Conservation (phyloP, 108 stramenopile species). For the Fragilaria radians region DNA sequence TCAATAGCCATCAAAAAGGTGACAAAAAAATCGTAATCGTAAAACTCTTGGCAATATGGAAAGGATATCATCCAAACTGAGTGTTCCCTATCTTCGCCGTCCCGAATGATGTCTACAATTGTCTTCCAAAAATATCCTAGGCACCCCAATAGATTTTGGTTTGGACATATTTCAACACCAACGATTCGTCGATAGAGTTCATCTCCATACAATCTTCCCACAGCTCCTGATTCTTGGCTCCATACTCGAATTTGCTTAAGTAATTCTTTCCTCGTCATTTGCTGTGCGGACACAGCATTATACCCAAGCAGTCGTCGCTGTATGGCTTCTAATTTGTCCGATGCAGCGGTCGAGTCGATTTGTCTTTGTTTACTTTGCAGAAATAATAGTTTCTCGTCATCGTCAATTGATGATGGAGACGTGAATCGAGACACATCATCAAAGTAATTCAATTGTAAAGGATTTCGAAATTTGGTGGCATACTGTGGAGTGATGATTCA, state of each 20-base stretch:
- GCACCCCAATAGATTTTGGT: not conserved
- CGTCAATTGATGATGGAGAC: not conserved
- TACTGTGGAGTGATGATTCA: too few species aligned
- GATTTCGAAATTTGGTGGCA: too few species aligned
- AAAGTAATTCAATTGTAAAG: too few species aligned
- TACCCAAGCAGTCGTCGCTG: conserved; percentile 1
- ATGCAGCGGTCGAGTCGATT: not conserved
- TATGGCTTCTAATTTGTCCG: conserved; percentile 3
- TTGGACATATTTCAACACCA: not conserved
- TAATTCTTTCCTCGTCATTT: not conserved
- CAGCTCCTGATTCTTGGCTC: conserved; percentile 1
- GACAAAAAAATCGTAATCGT: not conserved
- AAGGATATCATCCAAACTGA: conserved; percentile 1
- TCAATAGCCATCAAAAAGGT: not conserved
- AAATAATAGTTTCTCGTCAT: not conserved
- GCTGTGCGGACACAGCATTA: not conserved
- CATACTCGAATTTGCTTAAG: not conserved
- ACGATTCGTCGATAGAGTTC: conserved; percentile 1
- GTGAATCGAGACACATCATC: not conserved
- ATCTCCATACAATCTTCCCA: not conserved
- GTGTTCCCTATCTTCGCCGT: not conserved
- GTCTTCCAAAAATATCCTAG: conserved; percentile 1
- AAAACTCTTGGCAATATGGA: conserved; percentile 3
- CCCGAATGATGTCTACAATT: not conserved
- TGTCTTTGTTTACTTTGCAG: too few species aligned